Percentiles rank a stretch among this genome's conserved stretches.
phyloP scores from a whole-genome alignment of 2,329 filamentous ascomycete genomes.

The Diaporthe longicolla region DNA sequence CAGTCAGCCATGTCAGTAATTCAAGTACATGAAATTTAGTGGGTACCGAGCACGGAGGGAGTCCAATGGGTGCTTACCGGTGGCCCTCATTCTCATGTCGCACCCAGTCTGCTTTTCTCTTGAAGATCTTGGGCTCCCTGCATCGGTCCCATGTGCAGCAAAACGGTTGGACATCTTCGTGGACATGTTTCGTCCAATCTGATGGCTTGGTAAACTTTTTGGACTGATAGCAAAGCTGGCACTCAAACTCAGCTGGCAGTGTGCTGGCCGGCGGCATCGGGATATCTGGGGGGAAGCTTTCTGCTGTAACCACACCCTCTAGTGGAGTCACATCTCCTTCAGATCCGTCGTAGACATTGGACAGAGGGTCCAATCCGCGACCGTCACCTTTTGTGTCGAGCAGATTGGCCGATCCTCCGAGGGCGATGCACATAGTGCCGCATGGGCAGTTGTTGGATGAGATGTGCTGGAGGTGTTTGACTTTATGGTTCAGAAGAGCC shows the following conservation, averaged over 20 bases:
- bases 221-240: slow-evolving; percentile 85
- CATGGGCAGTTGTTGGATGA: slow-evolving; percentile 70
- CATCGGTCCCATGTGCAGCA: slow-evolving; percentile 91
- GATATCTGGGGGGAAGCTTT: slow-evolving; percentile 85
- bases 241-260: slow-evolving; percentile 91
- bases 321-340: slow-evolving; percentile 77
- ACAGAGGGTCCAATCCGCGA: slow-evolving; percentile 70
- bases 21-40: neutral
- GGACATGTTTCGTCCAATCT: slow-evolving; percentile 97
- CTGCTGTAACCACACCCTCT: slow-evolving; percentile 78
- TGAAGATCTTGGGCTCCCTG: slow-evolving; percentile 90
- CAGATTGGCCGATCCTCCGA: slow-evolving; percentile 75
- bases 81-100: slow-evolving; percentile 94
- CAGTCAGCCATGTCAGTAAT: slow-evolving; percentile 2
- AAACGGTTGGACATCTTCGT: slow-evolving; percentile 93
- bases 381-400: slow-evolving; percentile 72
- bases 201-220: slow-evolving; percentile 93
- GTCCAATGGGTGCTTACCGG: slow-evolving; percentile 56
- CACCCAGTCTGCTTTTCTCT: slow-evolving; percentile 96
- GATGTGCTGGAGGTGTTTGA: slow-evolving; percentile 77
- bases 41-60: neutral
- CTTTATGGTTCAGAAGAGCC: slow-evolving; percentile 76
- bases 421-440: slow-evolving; percentile 73
- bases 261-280: slow-evolving; percentile 83
- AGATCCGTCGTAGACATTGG: slow-evolving; percentile 67